Conservation (phyloP, 352 stramenopile species). For the Phytophthora meadii region DNA sequence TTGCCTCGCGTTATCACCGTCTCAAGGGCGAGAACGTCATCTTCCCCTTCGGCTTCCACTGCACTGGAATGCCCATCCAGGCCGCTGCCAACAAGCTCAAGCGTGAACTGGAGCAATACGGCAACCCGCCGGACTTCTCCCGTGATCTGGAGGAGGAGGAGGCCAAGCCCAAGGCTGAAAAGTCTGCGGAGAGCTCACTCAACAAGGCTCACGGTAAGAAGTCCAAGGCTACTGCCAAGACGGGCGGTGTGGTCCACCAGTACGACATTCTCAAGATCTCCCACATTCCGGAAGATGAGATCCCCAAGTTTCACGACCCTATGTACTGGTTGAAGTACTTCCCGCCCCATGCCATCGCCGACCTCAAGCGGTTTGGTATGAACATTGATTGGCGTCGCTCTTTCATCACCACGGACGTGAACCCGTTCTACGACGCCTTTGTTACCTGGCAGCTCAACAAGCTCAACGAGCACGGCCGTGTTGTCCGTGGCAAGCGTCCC, state of each 20-base stretch:
- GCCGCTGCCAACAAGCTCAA: slow-evolving; percentile 99
- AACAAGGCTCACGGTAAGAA: slow-evolving; percentile 96
- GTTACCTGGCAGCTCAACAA: slow-evolving; percentile 99
- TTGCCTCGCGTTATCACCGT: slow-evolving; percentile 92
- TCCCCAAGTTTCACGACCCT: slow-evolving; percentile 97
- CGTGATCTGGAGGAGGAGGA: slow-evolving; percentile 21
- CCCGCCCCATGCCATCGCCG: slow-evolving; percentile 95
- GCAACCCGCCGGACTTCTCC: slow-evolving; percentile 93
- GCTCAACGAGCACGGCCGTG: slow-evolving; percentile 90
- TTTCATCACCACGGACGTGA: slow-evolving; percentile 99
- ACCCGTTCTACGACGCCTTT: slow-evolving; percentile 99
- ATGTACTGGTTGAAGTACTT: slow-evolving; percentile 99
- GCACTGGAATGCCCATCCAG: slow-evolving; percentile 99
- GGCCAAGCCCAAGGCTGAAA: slow-evolving; percentile 37
- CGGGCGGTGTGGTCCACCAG: slow-evolving; percentile 96
- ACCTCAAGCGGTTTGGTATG: slow-evolving; percentile 98
- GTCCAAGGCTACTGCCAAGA: slow-evolving; percentile 98
- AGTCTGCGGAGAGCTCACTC: slow-evolving; percentile 79
- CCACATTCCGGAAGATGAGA: slow-evolving; percentile 92
- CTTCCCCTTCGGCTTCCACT: slow-evolving; percentile 99
- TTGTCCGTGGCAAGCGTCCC: slow-evolving; percentile 96
- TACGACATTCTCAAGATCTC: slow-evolving; percentile 99
- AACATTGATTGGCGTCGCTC: slow-evolving; percentile 98
- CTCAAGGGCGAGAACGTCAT: slow-evolving; percentile 99
- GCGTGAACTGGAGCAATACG: slow-evolving; percentile 95